A percentile compares a stretch with the other conserved stretches of the same genome.
phyloP scores from a whole-genome alignment of 2,329 filamentous ascomycete genomes.

The Sphaerulina vaccinii region DNA sequence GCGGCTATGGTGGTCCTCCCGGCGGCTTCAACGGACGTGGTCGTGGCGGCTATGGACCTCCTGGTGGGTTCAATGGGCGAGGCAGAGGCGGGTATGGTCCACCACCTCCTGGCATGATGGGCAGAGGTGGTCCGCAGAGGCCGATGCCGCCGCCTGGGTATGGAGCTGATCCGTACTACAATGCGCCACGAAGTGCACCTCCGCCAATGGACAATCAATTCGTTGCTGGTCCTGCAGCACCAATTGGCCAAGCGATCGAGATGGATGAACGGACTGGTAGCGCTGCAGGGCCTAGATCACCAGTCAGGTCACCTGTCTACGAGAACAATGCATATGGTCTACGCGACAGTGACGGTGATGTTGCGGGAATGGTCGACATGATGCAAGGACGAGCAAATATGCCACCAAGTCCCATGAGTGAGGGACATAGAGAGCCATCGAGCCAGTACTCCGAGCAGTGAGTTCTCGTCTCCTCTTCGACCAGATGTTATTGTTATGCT shows the following conservation, averaged over 20 bases:
- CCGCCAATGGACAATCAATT: conserved; percentile 37
- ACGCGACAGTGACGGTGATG: conserved; percentile 67
- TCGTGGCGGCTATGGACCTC: conserved; percentile 47
- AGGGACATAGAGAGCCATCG: conserved; percentile 65
- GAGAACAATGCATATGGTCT: conserved; percentile 40
- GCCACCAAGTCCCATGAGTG: conserved; percentile 51
- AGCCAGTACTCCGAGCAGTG: conserved; percentile 71
- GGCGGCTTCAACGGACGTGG: conserved; percentile 40
- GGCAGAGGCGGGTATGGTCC: conserved; percentile 31
- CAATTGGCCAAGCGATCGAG: conserved; percentile 68
- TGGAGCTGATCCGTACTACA: conserved; percentile 28
- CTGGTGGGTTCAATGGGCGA: conserved; percentile 31
- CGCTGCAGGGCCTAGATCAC: conserved; percentile 11
- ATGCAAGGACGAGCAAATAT: conserved; percentile 53
- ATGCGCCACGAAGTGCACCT: conserved; percentile 18
- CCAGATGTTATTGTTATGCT: conserved; percentile 6
- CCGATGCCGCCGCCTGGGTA: conserved; percentile 33
- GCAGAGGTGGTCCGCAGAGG: conserved; percentile 33
- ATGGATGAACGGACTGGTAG: conserved; percentile 69
- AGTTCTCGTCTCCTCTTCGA: conserved; percentile 39
- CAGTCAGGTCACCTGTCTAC: conserved; percentile 12
- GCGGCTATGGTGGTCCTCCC: conserved; percentile 46
- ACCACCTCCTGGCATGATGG: conserved; percentile 28
- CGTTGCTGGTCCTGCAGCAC: conserved; percentile 22
- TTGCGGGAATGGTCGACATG: conserved; percentile 70